Percentiles rank a stretch among this genome's conserved stretches.
Evolutionary conservation across 2,329 filamentous ascomycete species (phyloP).

Genomic region (Pezicula radicicola): DNA sequence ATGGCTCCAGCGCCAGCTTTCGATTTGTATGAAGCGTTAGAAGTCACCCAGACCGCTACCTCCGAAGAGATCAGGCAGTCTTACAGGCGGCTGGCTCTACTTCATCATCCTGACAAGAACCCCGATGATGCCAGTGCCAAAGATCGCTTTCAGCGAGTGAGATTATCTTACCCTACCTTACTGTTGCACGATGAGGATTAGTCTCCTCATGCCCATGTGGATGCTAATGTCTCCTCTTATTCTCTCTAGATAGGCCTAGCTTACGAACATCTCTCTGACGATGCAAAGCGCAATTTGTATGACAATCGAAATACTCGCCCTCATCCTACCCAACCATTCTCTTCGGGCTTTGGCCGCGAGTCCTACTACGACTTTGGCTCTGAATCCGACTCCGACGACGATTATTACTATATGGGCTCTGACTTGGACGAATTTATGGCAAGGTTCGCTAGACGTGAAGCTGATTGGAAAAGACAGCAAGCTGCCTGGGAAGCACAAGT

Average conservation of each 20-base stretch:
- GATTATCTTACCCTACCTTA: too few relatives aligned
- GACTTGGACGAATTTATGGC: too few relatives aligned
- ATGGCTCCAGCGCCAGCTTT: too few relatives aligned
- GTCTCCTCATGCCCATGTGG: too few relatives aligned
- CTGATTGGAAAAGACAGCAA: too few relatives aligned
- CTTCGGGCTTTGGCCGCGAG: not conserved
- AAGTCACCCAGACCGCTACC: slow-evolving; percentile 21
- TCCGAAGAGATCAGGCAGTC: slow-evolving; percentile 23
- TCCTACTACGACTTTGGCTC: not conserved
- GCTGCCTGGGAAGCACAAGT: too few relatives aligned
- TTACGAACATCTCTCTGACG: slow-evolving; percentile 14
- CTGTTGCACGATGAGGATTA: too few relatives aligned
- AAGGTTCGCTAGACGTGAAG: too few relatives aligned
- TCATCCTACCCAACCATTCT: too few relatives aligned
- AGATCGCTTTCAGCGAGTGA: too few relatives aligned
- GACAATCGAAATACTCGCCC: not conserved
- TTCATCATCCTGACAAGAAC: slow-evolving; percentile 30
- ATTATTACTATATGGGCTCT: not conserved
- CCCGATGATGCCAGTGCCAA: not conserved
- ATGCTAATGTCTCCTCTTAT: not conserved
- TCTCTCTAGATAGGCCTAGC: slow-evolving; percentile 9
- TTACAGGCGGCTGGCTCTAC: slow-evolving; percentile 27
- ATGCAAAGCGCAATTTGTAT: slow-evolving; percentile 2
- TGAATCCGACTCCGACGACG: not conserved
- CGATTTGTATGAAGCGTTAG: slow-evolving; percentile 6